Evolutionary conservation across 176 grass and related monocot genomes (phyloP).

Genomic region (Cenchrus americanus): DNA sequence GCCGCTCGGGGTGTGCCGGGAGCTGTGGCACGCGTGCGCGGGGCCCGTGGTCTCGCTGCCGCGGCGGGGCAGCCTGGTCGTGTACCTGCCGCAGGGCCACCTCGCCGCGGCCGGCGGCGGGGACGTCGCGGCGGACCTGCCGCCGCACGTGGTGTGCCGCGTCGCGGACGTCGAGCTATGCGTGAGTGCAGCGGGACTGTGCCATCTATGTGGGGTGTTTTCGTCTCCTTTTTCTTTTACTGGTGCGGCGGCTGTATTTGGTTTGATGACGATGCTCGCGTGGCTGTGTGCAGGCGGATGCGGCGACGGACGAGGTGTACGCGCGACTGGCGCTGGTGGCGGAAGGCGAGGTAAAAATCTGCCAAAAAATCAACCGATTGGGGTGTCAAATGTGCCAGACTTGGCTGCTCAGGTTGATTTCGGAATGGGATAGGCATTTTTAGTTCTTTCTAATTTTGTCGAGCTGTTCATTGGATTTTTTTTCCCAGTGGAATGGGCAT

Average conservation of each 20-base stretch:
- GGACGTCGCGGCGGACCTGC: constrained; percentile 49
- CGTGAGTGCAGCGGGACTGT: constrained; percentile 49
- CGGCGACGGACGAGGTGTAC: constrained; percentile 88
- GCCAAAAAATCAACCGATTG: neutral
- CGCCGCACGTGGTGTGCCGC: constrained; percentile 87
- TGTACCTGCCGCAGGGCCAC: constrained; percentile 98
- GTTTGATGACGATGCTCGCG: neutral
- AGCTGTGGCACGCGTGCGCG: constrained; percentile 97
- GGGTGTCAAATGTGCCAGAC: neutral
- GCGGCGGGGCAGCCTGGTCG: constrained; percentile 73
- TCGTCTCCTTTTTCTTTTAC: neutral
- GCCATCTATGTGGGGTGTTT: neutral
- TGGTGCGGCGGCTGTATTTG: neutral
- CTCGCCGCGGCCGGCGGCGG: constrained; percentile 59
- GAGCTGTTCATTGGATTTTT: constrained; percentile 8
- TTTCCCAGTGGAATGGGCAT: neutral
- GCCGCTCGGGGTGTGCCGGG: constrained; percentile 56
- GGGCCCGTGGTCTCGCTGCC: constrained; percentile 83
- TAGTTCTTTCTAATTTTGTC: constrained; percentile 1
- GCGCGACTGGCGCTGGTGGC: constrained; percentile 77
- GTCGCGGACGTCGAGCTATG: constrained; percentile 87
- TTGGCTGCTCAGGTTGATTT: neutral
- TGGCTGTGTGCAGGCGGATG: constrained; percentile 78
- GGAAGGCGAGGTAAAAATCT: constrained; percentile 68
- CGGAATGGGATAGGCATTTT: neutral